These are phyloP conservation scores for Sphagnum fallax DNA, from an alignment of 228 moss, liverwort and hornwort species.

Conservation along the genomic window DNA sequence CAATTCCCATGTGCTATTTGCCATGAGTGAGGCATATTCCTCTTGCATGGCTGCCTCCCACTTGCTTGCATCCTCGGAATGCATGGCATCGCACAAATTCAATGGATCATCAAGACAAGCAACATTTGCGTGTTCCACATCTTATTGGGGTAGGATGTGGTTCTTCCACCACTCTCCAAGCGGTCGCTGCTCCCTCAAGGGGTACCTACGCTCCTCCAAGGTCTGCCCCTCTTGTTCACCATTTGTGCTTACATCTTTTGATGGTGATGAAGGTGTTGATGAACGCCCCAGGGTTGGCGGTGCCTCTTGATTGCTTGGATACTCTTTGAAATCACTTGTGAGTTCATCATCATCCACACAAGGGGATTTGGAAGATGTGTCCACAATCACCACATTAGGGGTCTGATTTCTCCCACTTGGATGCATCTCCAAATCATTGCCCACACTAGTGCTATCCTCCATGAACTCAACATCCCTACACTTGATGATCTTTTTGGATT, in stretches of 20 bases:
- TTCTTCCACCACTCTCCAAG: background rate
- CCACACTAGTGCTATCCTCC: background rate
- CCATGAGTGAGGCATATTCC: background rate
- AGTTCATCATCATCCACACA: too few relatives aligned
- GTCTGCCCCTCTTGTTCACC: background rate
- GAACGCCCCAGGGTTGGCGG: too few relatives aligned
- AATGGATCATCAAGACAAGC: background rate
- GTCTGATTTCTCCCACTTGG: too few relatives aligned
- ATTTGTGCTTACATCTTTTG: background rate
- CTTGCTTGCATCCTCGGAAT: constrained; percentile 1
- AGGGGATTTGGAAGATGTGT: too few relatives aligned
- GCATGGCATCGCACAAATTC: background rate
- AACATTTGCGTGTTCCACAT: constrained; percentile 2
- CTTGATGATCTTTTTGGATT: constrained; percentile 8
- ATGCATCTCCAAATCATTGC: constrained; percentile 1
- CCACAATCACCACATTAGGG: too few relatives aligned
- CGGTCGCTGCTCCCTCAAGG: too few relatives aligned
- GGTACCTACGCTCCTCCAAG: too few relatives aligned
- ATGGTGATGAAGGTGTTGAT: too few relatives aligned
- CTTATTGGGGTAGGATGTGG: constrained; percentile 1
- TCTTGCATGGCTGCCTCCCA: background rate
- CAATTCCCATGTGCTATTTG: constrained; percentile 10
- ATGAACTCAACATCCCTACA: background rate
- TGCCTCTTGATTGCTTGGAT: too few relatives aligned
- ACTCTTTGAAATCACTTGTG: too few relatives aligned